Conservation (phyloP, 2,329 filamentous ascomycete species). For the Nigrospora osmanthi region DNA sequence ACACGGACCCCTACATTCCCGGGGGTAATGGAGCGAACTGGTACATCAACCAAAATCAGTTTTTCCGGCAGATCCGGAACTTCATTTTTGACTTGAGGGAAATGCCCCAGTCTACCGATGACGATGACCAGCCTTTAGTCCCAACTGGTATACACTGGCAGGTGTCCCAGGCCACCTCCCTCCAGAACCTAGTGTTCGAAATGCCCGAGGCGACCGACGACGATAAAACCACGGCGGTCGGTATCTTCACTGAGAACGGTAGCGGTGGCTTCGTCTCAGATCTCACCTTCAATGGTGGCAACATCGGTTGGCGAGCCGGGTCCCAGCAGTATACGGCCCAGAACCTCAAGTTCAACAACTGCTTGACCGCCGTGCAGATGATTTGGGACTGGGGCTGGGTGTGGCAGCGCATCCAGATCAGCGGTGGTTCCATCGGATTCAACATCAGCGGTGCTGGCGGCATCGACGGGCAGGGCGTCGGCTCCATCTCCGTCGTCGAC, state of each 20-base stretch:
- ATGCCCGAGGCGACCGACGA: slow-evolving; percentile 25
- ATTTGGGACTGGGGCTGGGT: slow-evolving; percentile 53
- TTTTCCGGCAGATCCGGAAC: slow-evolving; percentile 46
- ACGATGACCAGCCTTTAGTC: slow-evolving; percentile 28
- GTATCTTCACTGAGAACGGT: slow-evolving; percentile 52
- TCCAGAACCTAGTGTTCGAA: slow-evolving; percentile 55
- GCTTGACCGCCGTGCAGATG: slow-evolving; percentile 45
- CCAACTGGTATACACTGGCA: slow-evolving; percentile 53
- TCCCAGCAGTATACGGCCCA: slow-evolving; percentile 59
- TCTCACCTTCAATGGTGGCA: slow-evolving; percentile 51
- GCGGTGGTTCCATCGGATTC: slow-evolving; percentile 6
- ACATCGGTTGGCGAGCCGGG: slow-evolving; percentile 40
- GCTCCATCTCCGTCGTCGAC: slow-evolving; percentile 51
- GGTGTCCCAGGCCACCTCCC: slow-evolving; percentile 45
- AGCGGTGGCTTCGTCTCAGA: slow-evolving; percentile 55
- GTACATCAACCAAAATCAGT: slow-evolving; percentile 50
- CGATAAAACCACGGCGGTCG: slow-evolving; percentile 45
- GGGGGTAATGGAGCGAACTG: slow-evolving; percentile 21
- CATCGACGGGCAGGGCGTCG: slow-evolving; percentile 30
- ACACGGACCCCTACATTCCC: slow-evolving; percentile 8
- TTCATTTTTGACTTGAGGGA: slow-evolving; percentile 44
- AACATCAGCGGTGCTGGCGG: slow-evolving; percentile 32
- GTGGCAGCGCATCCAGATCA: neutral
- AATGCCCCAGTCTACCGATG: slow-evolving; percentile 46
- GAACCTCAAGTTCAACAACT: slow-evolving; percentile 43